phyloP scores from a whole-genome alignment of 108 stramenopile species.

The Nannochloropsis oceanica region DNA sequence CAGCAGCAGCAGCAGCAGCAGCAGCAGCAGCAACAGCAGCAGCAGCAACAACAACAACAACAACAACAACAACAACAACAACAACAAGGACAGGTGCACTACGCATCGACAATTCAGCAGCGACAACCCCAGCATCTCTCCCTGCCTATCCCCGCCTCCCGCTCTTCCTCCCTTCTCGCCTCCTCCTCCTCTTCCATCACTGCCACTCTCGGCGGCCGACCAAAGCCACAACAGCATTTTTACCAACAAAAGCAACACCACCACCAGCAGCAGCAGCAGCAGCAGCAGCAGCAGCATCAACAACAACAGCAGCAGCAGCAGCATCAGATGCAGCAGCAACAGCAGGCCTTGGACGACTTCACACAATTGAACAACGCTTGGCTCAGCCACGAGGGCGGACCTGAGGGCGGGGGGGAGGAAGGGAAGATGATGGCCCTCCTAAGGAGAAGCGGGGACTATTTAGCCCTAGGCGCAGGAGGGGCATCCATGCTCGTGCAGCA shows the following conservation, averaged over 20 bases:
- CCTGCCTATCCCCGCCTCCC: no score
- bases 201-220: no score
- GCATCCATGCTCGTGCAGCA: background rate
- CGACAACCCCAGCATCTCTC: no score
- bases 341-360: background rate
- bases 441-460: background rate
- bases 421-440: background rate
- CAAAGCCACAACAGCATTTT: background rate
- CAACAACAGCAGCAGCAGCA: background rate
- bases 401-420: background rate
- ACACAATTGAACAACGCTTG: background rate
- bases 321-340: background rate
- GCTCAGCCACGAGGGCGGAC: background rate
- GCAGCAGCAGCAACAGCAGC: background rate
- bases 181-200: no score
- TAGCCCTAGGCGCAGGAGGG: background rate
- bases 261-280: background rate
- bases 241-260: background rate
- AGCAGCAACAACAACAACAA: background rate
- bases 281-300: background rate
- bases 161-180: no score
- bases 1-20: background rate
- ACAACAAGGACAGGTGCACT: background rate
- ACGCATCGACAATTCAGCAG: no score
- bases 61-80: background rate